A percentile compares a stretch with the other conserved stretches of the same genome.
Evolutionary conservation across 495 filamentous ascomycete genomes (phyloP).

Genomic region (Geoglossum glabrum): DNA sequence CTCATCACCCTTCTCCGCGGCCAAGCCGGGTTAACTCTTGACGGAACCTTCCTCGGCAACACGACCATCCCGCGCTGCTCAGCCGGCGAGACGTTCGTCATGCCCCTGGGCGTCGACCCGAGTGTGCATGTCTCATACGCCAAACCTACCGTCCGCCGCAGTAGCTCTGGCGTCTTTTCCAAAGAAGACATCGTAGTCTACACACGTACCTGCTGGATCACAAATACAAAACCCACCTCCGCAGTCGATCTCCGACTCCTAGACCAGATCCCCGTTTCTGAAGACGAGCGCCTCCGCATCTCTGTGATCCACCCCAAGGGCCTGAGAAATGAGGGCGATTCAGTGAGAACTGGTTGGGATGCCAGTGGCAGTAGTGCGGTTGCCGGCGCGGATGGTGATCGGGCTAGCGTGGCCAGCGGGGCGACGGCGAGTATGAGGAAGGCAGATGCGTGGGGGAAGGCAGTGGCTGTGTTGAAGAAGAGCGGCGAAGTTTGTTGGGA

Average conservation of each 20-base stretch:
- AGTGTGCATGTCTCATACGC: slow-evolving; percentile 37
- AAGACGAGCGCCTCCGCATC: slow-evolving; percentile 41
- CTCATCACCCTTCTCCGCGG: slow-evolving; percentile 39
- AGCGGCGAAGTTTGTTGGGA: slow-evolving; percentile 42
- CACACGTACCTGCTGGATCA: slow-evolving; percentile 33
- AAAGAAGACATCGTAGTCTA: slow-evolving; percentile 41
- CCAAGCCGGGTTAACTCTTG: slow-evolving; percentile 41
- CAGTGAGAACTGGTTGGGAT: slow-evolving; percentile 18
- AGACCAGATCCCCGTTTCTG: slow-evolving; percentile 47
- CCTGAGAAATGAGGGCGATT: slow-evolving; percentile 24
- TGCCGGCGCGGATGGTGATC: too few relatives aligned
- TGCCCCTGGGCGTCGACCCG: slow-evolving; percentile 47
- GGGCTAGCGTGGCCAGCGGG: slow-evolving; percentile 15
- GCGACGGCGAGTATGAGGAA: too few relatives aligned
- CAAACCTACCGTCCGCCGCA: slow-evolving; percentile 36
- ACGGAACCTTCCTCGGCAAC: slow-evolving; percentile 47
- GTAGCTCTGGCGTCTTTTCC: slow-evolving; percentile 28
- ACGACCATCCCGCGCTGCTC: slow-evolving; percentile 34
- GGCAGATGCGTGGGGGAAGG: too few relatives aligned
- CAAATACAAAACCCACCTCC: slow-evolving; percentile 32
- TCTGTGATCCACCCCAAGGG: slow-evolving; percentile 32
- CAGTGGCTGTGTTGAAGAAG: too few relatives aligned
- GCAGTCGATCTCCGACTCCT: slow-evolving; percentile 33
- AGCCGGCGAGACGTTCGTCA: slow-evolving; percentile 36
- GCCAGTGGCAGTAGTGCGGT: too few relatives aligned